phyloP scores from a whole-genome alignment of 345 rosid genomes.

The Populus tremula region DNA sequence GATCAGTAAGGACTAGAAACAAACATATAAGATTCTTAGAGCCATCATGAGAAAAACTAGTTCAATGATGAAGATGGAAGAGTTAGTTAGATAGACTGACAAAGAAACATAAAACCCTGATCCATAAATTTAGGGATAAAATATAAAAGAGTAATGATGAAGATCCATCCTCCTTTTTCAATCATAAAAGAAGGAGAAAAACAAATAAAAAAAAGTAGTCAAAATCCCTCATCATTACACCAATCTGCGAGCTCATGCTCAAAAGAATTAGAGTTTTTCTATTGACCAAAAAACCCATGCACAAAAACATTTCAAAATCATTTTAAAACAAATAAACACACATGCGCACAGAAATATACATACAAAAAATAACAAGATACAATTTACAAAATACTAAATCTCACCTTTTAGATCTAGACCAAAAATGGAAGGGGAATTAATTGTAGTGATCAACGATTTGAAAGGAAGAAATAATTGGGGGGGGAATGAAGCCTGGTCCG shows the following conservation, averaged over 20 bases:
- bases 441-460: too few species aligned
- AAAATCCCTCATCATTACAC: conserved; percentile 63
- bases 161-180: conserved; percentile 30
- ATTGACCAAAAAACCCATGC: conserved; percentile 18
- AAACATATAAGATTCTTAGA: conserved; percentile 45
- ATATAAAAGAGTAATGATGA: conserved; percentile 43
- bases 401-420: not conserved
- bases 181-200: conserved; percentile 25
- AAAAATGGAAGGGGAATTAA: not conserved
- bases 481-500: conserved; percentile 99
- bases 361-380: too few species aligned
- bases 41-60: conserved; percentile 38
- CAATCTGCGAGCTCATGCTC: conserved; percentile 46
- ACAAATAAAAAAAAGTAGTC: conserved; percentile 27
- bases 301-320: not conserved
- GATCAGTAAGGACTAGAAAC: conserved; percentile 30
- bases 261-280: conserved; percentile 11
- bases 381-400: not conserved
- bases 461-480: conserved; percentile 61
- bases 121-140: conserved; percentile 35
- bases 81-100: conserved; percentile 32
- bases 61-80: conserved; percentile 41
- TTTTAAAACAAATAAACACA: not conserved
- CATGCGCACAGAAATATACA: not conserved
- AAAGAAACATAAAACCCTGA: conserved; percentile 26